Percentiles rank a stretch among this genome's conserved stretches.
phyloP scores from a whole-genome alignment of 257 asterid species.

The Ligustrum vulgare region DNA sequence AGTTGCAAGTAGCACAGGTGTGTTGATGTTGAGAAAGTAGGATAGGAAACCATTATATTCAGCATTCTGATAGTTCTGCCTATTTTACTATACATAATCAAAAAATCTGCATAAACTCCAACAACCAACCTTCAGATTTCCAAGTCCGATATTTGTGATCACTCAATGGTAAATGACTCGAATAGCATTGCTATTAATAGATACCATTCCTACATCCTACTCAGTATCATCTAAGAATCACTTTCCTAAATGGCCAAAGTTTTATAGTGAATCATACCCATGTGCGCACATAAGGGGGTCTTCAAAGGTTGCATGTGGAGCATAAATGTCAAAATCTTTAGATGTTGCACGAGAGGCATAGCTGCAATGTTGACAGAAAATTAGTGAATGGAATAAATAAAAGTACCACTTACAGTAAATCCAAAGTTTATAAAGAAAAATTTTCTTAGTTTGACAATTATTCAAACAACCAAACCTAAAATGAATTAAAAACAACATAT shows the following conservation, averaged over 20 bases:
- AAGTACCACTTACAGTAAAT: background rate
- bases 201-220: background rate
- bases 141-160: background rate
- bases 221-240: background rate
- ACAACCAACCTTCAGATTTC: background rate
- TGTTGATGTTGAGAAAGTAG: background rate
- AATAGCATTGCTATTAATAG: background rate
- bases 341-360: constrained; percentile 70
- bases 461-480: background rate
- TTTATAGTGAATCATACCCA: constrained; percentile 48
- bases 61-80: background rate
- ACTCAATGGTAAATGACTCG: background rate
- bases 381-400: constrained; percentile 5
- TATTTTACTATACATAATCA: too few relatives aligned
- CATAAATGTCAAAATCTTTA: constrained; percentile 78
- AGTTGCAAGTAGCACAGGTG: too few relatives aligned
- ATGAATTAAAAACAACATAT: background rate
- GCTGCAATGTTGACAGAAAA: constrained; percentile 40
- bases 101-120: background rate
- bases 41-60: background rate
- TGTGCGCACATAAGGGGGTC: constrained; percentile 88
- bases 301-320: constrained; percentile 76
- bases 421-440: background rate
- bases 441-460: background rate
- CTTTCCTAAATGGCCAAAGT: background rate